Conservation (phyloP, 2,329 filamentous ascomycete species). For the Trichoderma cornu-damae region DNA sequence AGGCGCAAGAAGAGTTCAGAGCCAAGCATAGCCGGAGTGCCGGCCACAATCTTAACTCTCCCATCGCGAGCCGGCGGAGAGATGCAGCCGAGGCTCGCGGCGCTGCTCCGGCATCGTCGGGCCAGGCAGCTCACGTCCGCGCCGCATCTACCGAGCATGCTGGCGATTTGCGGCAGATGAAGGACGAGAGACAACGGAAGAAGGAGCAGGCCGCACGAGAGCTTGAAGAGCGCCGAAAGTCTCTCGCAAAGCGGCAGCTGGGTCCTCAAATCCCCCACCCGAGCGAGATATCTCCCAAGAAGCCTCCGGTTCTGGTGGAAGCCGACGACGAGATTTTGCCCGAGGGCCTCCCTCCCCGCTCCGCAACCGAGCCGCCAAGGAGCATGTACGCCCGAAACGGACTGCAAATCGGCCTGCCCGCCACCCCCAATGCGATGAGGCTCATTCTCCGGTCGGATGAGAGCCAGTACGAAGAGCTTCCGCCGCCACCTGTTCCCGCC, state of each 20-base stretch:
- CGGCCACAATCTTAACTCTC: conserved; percentile 39
- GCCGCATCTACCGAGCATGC: conserved; percentile 43
- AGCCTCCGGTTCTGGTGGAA: conserved; percentile 35
- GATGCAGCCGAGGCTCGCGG: conserved; percentile 31
- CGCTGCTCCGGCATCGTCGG: conserved; percentile 24
- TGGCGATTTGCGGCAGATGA: conserved; percentile 52
- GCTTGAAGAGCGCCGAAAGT: conserved; percentile 81
- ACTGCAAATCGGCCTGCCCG: conserved; percentile 70
- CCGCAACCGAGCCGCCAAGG: conserved; percentile 58
- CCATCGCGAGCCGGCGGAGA: conserved; percentile 31
- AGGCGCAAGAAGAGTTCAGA: conserved; percentile 52
- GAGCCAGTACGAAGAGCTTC: conserved; percentile 30
- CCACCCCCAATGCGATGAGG: conserved; percentile 86
- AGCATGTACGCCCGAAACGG: conserved; percentile 48
- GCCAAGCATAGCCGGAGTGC: conserved; percentile 50
- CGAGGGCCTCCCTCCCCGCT: conserved; percentile 50
- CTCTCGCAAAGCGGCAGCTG: conserved; percentile 72
- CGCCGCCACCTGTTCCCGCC: conserved; percentile 47
- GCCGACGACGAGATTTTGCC: conserved; percentile 39
- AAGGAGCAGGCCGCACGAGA: conserved; percentile 76
- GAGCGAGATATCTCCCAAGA: conserved; percentile 40
- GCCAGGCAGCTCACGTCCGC: conserved; percentile 24
- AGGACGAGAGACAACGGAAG: conserved; percentile 58
- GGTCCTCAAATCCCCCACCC: conserved; percentile 78
- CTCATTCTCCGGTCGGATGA: conserved; percentile 63